Base-by-base conservation (phyloP, 495 filamentous ascomycete genomes). In the Thermothielavioides terrestris region DNA sequence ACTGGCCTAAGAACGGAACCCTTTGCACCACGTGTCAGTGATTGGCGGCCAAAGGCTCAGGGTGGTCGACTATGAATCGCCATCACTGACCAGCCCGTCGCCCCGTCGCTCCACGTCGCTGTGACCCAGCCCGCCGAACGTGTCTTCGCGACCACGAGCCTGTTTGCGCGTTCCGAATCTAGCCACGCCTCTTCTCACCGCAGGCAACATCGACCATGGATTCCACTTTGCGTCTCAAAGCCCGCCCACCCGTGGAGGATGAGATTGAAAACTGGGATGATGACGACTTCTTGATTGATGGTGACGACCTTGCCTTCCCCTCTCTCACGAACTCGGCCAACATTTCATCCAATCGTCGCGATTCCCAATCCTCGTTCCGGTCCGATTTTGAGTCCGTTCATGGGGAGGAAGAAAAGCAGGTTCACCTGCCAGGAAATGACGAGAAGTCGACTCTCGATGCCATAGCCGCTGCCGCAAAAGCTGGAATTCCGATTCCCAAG, bases 241-340 rank as follows among this genome's bases (percentile, higher is more conserved):
- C 70, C 40, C 74, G 72, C 42, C 75, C 69, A 51, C 67, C 72
- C 36, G 73, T 73, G 15, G 75, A 84, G 44, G 77, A 78, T 34
- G 68, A 71, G 17, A 74, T 89, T 30, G 90, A 96, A 64, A 87
- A 80, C 63, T 95, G 90, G 89, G 89, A 91, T 67, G 85, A 94
- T 56, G 87, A 90, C 61, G 83, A 81, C 56, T 78, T 94, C 57
- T 66, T 92, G 46, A 80, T 90, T 63, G 82, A 84, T 45, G 77
- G 78, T 51, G 85, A 86, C 50, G 80, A 84, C 54, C 68, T 86
- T 43, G 78, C 81, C 51, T 72, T 89, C 61, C 77, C 81, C 57
- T 72, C 79, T 63, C 74, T 78, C 48, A 80, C 84, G 35, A 74
- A 76, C 27, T 74, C 80, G 43, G 78, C 80, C 22, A 72, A 76